Base-by-base conservation (phyloP, 1,284 basidiomycete species). In the Paramarasmius palmivorus region DNA sequence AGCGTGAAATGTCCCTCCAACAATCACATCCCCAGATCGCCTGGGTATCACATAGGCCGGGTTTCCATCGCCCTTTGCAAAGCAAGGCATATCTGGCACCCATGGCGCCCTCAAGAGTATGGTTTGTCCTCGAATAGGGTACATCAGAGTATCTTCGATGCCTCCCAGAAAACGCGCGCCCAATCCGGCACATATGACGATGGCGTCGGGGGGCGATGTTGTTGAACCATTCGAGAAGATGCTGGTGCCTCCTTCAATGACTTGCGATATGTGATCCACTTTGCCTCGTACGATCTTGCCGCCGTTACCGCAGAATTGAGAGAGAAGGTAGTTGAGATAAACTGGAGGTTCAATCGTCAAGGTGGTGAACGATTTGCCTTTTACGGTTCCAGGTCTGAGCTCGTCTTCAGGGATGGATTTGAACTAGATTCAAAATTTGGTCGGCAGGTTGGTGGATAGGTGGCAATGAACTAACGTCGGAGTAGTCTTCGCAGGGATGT, bases 101-200 rank as follows among this genome's bases (percentile, higher is more conserved):
- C 67, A 82, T 1, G 93, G 92, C 1, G 92, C 89, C 50, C 81
- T 72, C 12, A 93, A 74, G 23, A 93, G 71, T 7, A 94, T 83
- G 0, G 91, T 95, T 70, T 97, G 95, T 0, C 95, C 95, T 40
- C 92, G 80, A 50, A 94, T 82, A 0, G 94, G 93, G 64, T 84
- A 84, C 20, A 94, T 78, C 15, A 72, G 70, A 49, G 75, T 73
- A 65, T 93, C 90, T 59, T 92, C 83, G 2, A 95, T 84, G 3
- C 92, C 93, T 15, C 90, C 81, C 12, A 95, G 74, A 15, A 81
- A 81, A 12, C 83, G 76, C 9, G 91, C 83, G 10, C 90, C 90
- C 63, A 82, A 61, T 6, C 77, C 79, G 2, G 80, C 73, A 59
- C 91, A 93, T 6, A 88, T 79, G 2, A 93, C 68, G 1, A 94